Evolutionary conservation across 306 rosid species (phyloP).

Genomic region (Prosopis cineraria): DNA sequence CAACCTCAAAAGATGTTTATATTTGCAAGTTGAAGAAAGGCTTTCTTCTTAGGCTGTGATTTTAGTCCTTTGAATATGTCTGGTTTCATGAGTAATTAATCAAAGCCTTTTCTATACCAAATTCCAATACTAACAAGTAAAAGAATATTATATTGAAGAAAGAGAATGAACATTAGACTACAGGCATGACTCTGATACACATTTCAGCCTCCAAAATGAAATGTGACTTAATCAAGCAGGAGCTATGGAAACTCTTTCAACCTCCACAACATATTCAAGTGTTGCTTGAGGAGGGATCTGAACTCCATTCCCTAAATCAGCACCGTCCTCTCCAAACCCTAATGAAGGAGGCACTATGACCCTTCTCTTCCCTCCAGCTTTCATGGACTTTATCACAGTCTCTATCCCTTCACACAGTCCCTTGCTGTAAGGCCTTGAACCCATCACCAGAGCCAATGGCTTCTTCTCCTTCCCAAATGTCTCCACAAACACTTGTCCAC

Average conservation of each 20-base stretch:
- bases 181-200: no score
- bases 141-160: no score
- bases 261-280: conserved; percentile 74
- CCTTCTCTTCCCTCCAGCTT: conserved; percentile 84
- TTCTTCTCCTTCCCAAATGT: conserved; percentile 72
- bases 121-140: no score
- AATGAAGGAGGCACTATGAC: conserved; percentile 69
- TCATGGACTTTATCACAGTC: conserved; percentile 66
- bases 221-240: conserved; percentile 47
- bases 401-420: conserved; percentile 96
- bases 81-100: no score
- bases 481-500: conserved; percentile 74
- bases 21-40: no score
- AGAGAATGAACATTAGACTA: not conserved
- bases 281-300: conserved; percentile 82
- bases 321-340: conserved; percentile 84
- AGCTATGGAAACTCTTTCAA: conserved; percentile 92
- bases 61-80: no score
- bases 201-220: not conserved
- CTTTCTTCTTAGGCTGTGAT: no score
- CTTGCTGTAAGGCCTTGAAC: conserved; percentile 90
- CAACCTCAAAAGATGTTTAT: no score
- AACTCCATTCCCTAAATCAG: conserved; percentile 76
- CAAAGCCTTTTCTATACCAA: no score
- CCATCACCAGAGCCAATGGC: conserved; percentile 82